Percentiles rank a stretch among this genome's conserved stretches.
phyloP scores from a whole-genome alignment of 2,329 filamentous ascomycete species.

The Aspergillus chevalieri region DNA sequence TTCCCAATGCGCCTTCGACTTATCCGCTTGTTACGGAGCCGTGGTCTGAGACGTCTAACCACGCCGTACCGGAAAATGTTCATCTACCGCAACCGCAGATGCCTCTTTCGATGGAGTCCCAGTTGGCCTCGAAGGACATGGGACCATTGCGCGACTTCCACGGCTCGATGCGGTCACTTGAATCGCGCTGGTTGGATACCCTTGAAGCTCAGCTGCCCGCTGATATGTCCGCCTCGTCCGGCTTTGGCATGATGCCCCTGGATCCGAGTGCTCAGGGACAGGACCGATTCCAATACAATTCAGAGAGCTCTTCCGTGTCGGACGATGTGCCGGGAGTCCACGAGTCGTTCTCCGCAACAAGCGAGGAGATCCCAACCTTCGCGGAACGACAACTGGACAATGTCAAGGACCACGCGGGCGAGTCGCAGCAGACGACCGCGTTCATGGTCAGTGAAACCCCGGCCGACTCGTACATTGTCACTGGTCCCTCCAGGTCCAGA shows the following conservation, averaged over 20 bases:
- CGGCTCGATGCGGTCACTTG: constrained; percentile 23
- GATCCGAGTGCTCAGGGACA: constrained; percentile 11
- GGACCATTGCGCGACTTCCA: constrained; percentile 17
- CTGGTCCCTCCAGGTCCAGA: background rate
- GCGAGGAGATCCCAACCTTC: constrained; percentile 24
- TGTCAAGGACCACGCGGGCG: background rate
- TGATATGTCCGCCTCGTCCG: constrained; percentile 20
- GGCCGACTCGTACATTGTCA: constrained; percentile 15
- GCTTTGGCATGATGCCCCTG: constrained; percentile 16
- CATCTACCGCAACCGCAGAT: constrained; percentile 10
- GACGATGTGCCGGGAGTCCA: constrained; percentile 29
- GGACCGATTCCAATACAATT: constrained; percentile 30
- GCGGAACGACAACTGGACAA: constrained; percentile 27
- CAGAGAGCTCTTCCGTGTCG: constrained; percentile 33
- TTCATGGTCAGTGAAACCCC: constrained; percentile 32
- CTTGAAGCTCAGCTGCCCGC: constrained; percentile 29
- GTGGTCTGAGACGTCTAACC: constrained; percentile 19
- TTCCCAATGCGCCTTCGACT: constrained; percentile 24
- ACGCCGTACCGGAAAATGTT: constrained; percentile 11
- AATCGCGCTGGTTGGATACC: constrained; percentile 28
- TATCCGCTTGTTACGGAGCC: constrained; percentile 24
- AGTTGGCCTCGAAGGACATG: constrained; percentile 16
- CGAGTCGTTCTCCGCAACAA: constrained; percentile 28
- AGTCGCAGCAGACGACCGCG: constrained; percentile 26
- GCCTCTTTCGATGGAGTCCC: constrained; percentile 14